A percentile compares a stretch with the other conserved stretches of the same genome.
These are phyloP conservation scores for Acanthamoeba quina DNA, from an alignment of 208 protist species.

Conservation along the genomic window DNA sequence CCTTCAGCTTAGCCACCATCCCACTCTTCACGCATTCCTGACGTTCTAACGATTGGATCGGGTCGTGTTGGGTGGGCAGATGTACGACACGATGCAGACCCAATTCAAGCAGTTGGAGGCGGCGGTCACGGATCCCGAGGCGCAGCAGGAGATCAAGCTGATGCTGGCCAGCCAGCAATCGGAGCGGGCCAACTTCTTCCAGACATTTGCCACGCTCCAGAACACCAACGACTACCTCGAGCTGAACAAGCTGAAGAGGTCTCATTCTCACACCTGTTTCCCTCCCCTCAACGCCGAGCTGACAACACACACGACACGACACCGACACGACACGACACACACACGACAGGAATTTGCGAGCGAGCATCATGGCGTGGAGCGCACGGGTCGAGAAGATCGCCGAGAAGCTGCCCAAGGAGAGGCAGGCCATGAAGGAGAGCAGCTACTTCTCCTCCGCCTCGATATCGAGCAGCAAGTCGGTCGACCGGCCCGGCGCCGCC, in stretches of 20 bases:
- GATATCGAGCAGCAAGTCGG: not conserved
- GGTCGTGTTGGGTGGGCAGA: not conserved
- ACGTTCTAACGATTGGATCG: too few species aligned
- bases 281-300: too few species aligned
- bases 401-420: conserved; percentile 26
- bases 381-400: conserved; percentile 26
- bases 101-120: conserved; percentile 38
- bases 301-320: too few species aligned
- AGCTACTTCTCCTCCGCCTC: not conserved
- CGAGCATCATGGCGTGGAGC: conserved; percentile 15
- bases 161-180: conserved; percentile 58
- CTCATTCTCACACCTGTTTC: not conserved
- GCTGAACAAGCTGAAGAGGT: conserved; percentile 46
- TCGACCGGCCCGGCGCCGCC: not conserved
- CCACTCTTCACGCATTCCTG: too few species aligned
- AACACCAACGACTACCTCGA: conserved; percentile 43
- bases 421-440: not conserved
- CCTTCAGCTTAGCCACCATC: too few species aligned
- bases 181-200: conserved; percentile 55
- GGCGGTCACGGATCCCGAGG: not conserved
- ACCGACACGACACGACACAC: too few species aligned
- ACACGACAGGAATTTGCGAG: not conserved
- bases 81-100: conserved; percentile 58
- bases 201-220: conserved; percentile 2
- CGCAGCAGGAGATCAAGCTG: conserved; percentile 35